Evolutionary conservation across 1,284 basidiomycete genomes (phyloP).

Genomic region (Sphaerobolus stellatus): DNA sequence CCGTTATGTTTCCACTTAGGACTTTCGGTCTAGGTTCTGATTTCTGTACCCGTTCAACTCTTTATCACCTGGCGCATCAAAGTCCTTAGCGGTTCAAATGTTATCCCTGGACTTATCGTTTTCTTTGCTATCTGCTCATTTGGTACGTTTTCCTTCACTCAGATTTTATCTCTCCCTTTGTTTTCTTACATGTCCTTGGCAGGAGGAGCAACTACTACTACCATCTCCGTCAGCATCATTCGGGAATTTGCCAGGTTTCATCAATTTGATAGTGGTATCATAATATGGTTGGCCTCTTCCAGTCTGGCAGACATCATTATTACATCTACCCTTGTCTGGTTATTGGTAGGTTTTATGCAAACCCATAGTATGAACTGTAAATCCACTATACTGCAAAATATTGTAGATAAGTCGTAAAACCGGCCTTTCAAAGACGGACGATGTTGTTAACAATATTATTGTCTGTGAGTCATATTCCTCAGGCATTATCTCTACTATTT

Average conservation of each 20-base stretch:
- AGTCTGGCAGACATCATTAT: conserved; percentile 37
- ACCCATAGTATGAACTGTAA: not conserved
- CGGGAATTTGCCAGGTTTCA: conserved; percentile 34
- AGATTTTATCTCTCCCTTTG: not conserved
- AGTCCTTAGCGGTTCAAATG: conserved; percentile 40
- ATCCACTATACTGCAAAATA: not conserved
- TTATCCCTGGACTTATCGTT: conserved; percentile 37
- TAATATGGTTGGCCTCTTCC: conserved; percentile 27
- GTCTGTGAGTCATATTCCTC: conserved; percentile 29
- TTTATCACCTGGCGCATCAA: conserved; percentile 54
- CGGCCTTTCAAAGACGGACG: conserved; percentile 35
- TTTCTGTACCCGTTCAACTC: conserved; percentile 51
- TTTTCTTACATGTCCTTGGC: not conserved
- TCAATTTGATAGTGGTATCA: conserved; percentile 31
- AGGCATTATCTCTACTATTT: conserved; percentile 34
- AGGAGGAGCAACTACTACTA: conserved; percentile 33
- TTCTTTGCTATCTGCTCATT: conserved; percentile 39
- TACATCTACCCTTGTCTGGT: conserved; percentile 33
- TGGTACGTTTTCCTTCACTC: conserved; percentile 26
- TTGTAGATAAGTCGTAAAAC: conserved; percentile 43
- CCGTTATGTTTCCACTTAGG: too few species aligned
- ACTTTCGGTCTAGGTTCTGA: too few species aligned
- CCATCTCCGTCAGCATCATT: conserved; percentile 36
- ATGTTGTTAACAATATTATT: conserved; percentile 42
- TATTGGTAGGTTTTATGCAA: conserved; percentile 29